Evolutionary conservation across 2,329 filamentous ascomycete species (phyloP).

Genomic region (Trichoderma atroviride): DNA sequence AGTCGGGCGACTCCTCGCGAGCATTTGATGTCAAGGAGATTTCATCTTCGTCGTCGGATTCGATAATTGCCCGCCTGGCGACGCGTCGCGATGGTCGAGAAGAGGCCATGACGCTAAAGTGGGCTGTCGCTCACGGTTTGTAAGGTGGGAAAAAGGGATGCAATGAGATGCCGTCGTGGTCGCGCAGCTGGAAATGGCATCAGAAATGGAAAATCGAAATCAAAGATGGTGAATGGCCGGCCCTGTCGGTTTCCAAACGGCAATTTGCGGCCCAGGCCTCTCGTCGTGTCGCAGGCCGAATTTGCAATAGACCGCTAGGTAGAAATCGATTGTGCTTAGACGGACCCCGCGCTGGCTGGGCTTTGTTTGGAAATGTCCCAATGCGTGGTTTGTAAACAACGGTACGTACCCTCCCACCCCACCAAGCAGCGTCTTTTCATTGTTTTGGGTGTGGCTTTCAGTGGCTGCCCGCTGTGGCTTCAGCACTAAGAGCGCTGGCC

Average conservation of each 20-base stretch:
- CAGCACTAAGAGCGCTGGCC: background rate
- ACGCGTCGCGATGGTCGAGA: constrained; percentile 46
- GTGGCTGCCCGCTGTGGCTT: constrained; percentile 7
- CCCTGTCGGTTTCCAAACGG: background rate
- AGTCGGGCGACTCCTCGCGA: constrained; percentile 54
- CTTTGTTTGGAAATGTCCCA: constrained; percentile 46
- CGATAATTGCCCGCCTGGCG: constrained; percentile 69
- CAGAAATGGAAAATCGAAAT: background rate
- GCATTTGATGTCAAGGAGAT: constrained; percentile 54
- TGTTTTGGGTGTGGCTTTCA: background rate
- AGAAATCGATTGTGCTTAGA: constrained; percentile 7
- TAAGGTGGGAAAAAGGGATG: background rate
- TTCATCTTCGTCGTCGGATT: constrained; percentile 77
- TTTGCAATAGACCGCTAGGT: constrained; percentile 20
- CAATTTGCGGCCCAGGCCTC: background rate
- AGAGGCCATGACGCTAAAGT: constrained; percentile 38
- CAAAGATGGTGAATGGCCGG: background rate
- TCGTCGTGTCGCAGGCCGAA: background rate
- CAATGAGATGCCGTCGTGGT: background rate
- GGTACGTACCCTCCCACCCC: constrained; percentile 24
- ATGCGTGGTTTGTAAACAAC: constrained; percentile 48
- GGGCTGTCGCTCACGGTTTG: constrained; percentile 18
- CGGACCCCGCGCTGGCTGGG: constrained; percentile 30
- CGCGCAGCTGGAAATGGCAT: background rate
- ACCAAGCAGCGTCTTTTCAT: background rate